These are phyloP conservation scores for Plenodomus biglobosus DNA, from an alignment of 2,329 filamentous ascomycete genomes.

Conservation along the genomic window DNA sequence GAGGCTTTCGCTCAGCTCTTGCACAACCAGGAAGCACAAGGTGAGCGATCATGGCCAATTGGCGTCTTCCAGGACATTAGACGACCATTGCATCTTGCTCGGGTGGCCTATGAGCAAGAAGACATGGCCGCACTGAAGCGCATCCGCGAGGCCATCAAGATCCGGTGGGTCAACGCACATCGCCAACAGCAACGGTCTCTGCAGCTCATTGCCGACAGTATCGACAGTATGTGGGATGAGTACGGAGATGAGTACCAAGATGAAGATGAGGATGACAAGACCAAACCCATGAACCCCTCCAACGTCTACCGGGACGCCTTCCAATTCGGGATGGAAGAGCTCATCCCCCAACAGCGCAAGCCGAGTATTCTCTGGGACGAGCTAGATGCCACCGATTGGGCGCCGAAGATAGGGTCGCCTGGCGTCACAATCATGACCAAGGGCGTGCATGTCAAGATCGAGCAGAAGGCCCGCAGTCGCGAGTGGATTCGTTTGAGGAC, in stretches of 20 bases:
- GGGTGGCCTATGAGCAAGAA: constrained; percentile 9
- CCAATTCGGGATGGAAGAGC: neutral
- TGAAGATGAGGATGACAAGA: neutral
- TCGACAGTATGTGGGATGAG: constrained; percentile 5
- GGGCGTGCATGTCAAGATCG: neutral
- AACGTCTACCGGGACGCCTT: constrained; percentile 7
- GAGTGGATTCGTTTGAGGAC: neutral
- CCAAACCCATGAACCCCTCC: neutral
- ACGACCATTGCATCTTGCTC: constrained; percentile 11
- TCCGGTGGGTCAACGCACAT: constrained; percentile 9
- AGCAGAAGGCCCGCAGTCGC: neutral
- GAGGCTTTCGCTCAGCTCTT: constrained; percentile 4
- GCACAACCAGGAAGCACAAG: neutral
- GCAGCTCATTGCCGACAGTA: constrained; percentile 1
- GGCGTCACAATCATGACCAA: neutral
- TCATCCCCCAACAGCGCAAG: neutral
- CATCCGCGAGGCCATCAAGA: constrained; percentile 6
- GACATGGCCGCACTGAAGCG: neutral
- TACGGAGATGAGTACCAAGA: neutral
- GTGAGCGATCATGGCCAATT: constrained; percentile 1
- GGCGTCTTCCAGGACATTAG: constrained; percentile 6
- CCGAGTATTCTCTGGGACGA: neutral
- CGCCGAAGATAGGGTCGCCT: neutral
- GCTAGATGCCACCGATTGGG: neutral
- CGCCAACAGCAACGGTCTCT: constrained; percentile 1